Conservation (phyloP, 2,329 filamentous ascomycete genomes). For the Penicillium hordei region DNA sequence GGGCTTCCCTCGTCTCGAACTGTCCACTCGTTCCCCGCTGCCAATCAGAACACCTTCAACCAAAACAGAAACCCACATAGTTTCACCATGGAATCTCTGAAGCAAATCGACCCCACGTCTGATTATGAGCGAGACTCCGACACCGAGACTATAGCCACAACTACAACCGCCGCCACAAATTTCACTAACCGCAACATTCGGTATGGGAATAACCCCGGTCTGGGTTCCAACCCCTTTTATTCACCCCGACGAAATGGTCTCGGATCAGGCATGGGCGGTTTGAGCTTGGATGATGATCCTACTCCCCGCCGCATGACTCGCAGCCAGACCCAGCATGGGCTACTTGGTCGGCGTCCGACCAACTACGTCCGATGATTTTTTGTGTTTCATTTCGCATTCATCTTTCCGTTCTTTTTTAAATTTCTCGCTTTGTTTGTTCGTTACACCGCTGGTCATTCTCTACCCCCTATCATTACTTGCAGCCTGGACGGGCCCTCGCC, state of each 20-base stretch:
- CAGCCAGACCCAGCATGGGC: constrained; percentile 35
- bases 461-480: background rate
- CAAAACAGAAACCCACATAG: constrained; percentile 29
- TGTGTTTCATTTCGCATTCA: background rate
- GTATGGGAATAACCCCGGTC: constrained; percentile 28
- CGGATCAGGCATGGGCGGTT: constrained; percentile 33
- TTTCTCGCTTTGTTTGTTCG: background rate
- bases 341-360: constrained; percentile 17
- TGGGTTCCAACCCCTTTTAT: constrained; percentile 23
- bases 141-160: constrained; percentile 38
- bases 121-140: constrained; percentile 40
- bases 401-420: background rate
- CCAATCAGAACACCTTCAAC: background rate
- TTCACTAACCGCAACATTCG: constrained; percentile 38
- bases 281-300: constrained; percentile 38
- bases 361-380: constrained; percentile 18
- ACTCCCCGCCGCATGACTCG: constrained; percentile 35
- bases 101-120: constrained; percentile 32
- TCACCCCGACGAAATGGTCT: constrained; percentile 35
- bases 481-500: background rate
- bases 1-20: constrained; percentile 23
- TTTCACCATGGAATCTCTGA: constrained; percentile 35
- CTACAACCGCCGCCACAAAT: constrained; percentile 34
- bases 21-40: constrained; percentile 17
- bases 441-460: background rate